phyloP scores from a whole-genome alignment of 169 alveolate species.

The Cryptosporidium sp. region DNA sequence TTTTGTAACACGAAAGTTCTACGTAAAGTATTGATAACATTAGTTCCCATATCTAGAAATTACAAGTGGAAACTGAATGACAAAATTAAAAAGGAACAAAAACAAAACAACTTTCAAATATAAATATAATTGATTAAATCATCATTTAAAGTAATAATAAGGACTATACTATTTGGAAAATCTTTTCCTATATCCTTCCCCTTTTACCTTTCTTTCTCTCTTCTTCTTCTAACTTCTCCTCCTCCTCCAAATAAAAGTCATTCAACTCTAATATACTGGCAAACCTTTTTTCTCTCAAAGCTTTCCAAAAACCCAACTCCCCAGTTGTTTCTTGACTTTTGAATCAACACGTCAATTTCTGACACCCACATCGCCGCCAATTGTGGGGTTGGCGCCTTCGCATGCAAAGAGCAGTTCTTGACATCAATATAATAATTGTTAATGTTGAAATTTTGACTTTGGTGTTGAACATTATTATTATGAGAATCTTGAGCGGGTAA shows the following conservation, averaged over 20 bases:
- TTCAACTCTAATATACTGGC: constrained; percentile 44
- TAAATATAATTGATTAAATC: too few relatives aligned
- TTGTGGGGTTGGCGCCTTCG: constrained; percentile 57
- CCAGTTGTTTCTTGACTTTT: constrained; percentile 53
- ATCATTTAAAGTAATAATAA: too few relatives aligned
- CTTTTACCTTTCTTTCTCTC: too few relatives aligned
- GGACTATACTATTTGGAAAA: too few relatives aligned
- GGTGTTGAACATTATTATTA: not conserved
- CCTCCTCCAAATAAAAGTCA: too few relatives aligned
- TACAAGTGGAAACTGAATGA: too few relatives aligned
- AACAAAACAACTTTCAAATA: not conserved
- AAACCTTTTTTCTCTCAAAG: constrained; percentile 37
- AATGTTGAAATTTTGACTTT: not conserved
- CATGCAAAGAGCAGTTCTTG: constrained; percentile 45
- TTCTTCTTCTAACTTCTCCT: too few relatives aligned
- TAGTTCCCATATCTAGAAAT: too few relatives aligned
- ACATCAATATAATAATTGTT: constrained; percentile 33
- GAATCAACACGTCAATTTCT: constrained; percentile 39
- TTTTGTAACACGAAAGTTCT: too few relatives aligned
- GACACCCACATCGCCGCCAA: constrained; percentile 58
- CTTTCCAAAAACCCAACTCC: constrained; percentile 29
- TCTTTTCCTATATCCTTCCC: too few relatives aligned
- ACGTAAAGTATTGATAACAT: too few relatives aligned
- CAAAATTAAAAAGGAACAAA: too few relatives aligned
- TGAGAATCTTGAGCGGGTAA: not conserved